Percentiles rank a stretch among this genome's conserved stretches.
phyloP scores from a whole-genome alignment of 2,329 filamentous ascomycete genomes.

The Pyrenochaeta sp. region DNA sequence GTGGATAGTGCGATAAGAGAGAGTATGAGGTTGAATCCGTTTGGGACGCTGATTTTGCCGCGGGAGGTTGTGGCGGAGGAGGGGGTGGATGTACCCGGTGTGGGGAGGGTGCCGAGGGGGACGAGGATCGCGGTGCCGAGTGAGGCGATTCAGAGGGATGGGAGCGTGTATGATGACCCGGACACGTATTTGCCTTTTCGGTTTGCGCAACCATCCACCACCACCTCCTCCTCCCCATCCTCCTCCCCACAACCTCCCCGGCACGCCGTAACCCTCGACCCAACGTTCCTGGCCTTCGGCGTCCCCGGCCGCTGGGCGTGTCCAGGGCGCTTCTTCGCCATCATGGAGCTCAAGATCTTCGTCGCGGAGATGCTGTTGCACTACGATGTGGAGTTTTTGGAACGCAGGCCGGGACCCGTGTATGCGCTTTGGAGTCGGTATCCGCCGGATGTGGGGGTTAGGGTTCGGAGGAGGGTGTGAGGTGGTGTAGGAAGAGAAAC shows the following conservation, averaged over 20 bases:
- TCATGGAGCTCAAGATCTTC: constrained; percentile 5
- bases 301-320: not conserved
- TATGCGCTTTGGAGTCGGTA: not conserved
- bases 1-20: constrained; percentile 23
- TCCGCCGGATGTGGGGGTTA: not conserved
- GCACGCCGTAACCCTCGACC: not conserved
- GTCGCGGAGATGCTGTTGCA: constrained; percentile 6
- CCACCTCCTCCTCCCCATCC: too few species aligned
- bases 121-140: too few species aligned
- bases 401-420: not conserved
- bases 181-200: too few species aligned
- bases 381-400: constrained; percentile 1
- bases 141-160: too few species aligned
- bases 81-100: not conserved
- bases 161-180: too few species aligned
- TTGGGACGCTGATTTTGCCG: not conserved
- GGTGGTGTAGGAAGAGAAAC: too few species aligned
- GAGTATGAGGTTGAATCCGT: constrained; percentile 23
- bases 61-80: too few species aligned
- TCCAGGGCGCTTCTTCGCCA: constrained; percentile 5
- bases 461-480: not conserved
- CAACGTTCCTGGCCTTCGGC: not conserved
- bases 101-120: too few species aligned
- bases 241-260: too few species aligned
- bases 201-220: too few species aligned